Evolutionary conservation across 352 stramenopile genomes (phyloP).

Genomic region (Globisporangium iwayamae): DNA sequence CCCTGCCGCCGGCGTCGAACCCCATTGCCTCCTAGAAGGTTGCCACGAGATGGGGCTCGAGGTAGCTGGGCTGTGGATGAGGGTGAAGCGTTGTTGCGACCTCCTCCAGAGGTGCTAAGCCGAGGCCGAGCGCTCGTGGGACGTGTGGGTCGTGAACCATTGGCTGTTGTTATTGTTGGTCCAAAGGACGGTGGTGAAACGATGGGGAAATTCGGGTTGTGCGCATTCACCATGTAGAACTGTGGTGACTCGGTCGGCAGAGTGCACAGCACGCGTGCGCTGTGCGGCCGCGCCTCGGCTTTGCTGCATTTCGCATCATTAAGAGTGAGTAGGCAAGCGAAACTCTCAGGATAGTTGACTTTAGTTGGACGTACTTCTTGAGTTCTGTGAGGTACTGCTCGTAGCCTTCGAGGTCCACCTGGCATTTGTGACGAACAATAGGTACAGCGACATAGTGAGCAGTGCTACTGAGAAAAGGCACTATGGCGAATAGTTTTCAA

Average conservation of each 20-base stretch:
- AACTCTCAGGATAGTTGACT: not conserved
- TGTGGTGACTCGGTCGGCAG: conserved; percentile 43
- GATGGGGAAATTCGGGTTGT: conserved; percentile 28
- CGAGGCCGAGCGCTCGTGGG: conserved; percentile 41
- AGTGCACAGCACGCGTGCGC: conserved; percentile 29
- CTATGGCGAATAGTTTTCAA: not conserved
- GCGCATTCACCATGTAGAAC: conserved; percentile 53
- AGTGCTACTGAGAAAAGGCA: not conserved
- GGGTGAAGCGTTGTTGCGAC: not conserved
- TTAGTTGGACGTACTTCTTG: conserved; percentile 26
- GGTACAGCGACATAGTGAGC: not conserved
- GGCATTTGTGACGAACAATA: not conserved
- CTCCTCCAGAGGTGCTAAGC: conserved; percentile 9
- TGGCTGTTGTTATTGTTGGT: conserved; percentile 1
- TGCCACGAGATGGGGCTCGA: conserved; percentile 3
- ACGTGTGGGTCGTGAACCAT: conserved; percentile 18
- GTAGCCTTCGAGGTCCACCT: conserved; percentile 65
- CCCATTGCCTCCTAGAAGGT: conserved; percentile 13
- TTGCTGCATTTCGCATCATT: conserved; percentile 23
- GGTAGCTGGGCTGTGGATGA: conserved; percentile 3
- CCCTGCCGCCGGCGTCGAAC: conserved; percentile 37
- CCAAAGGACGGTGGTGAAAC: not conserved
- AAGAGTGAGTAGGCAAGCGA: not conserved
- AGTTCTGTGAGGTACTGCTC: conserved; percentile 55
- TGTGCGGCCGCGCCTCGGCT: conserved; percentile 32